A percentile compares a stretch with the other conserved stretches of the same genome.
Conservation (phyloP, 805 yeast species). For the Saccharomycopsis schoenii region DNA sequence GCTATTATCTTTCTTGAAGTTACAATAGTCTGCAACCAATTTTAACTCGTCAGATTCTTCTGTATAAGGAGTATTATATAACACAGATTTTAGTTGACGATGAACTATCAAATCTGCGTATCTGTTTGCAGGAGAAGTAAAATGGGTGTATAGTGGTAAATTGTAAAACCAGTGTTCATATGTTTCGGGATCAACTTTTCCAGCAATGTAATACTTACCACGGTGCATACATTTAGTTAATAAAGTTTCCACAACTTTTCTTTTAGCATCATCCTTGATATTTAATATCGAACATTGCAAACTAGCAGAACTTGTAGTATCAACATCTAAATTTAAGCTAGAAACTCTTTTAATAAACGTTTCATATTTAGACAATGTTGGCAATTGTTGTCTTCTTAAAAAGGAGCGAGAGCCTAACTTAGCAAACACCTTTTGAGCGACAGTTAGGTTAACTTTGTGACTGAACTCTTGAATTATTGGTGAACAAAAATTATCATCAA, state of each 20-base stretch:
- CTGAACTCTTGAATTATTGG: constrained; percentile 64
- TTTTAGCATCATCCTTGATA: constrained; percentile 49
- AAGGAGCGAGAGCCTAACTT: constrained; percentile 73
- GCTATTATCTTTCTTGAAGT: constrained; percentile 92
- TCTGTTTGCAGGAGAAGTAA: constrained; percentile 85
- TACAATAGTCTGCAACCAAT: constrained; percentile 84
- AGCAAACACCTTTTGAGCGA: constrained; percentile 72
- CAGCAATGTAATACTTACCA: constrained; percentile 84
- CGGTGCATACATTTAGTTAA: constrained; percentile 74
- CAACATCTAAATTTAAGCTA: constrained; percentile 56
- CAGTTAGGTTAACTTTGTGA: constrained; percentile 71
- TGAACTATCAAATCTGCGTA: constrained; percentile 91
- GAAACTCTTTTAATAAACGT: constrained; percentile 64
- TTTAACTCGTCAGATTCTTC: constrained; percentile 63
- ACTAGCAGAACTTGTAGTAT: constrained; percentile 62
- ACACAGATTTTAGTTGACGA: constrained; percentile 69
- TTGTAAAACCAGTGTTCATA: constrained; percentile 75
- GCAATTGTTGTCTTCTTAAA: constrained; percentile 79
- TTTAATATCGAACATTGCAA: constrained; percentile 61
- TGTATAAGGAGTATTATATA: constrained; percentile 30
- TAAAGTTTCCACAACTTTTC: constrained; percentile 70
- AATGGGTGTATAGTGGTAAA: constrained; percentile 82
- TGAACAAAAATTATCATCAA: constrained; percentile 47
- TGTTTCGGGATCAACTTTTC: constrained; percentile 70
- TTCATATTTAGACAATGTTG: constrained; percentile 72